Conservation (phyloP, 768 basidiomycete species). For the Sarcomyxa edulis region DNA sequence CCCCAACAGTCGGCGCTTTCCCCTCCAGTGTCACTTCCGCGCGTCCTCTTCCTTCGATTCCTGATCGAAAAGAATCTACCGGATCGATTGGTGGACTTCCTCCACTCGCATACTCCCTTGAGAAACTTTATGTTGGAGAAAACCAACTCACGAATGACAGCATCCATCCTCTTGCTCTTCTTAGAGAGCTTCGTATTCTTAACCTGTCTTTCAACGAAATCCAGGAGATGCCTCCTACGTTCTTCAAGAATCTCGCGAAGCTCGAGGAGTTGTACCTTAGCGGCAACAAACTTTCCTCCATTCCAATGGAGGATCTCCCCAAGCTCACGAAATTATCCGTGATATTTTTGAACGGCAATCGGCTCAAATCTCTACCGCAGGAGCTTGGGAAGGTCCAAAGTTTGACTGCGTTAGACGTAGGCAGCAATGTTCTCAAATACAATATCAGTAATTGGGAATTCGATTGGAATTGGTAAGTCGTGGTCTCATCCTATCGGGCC, state of each 20-base stretch:
- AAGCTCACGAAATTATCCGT: constrained; percentile 61
- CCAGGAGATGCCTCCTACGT: constrained; percentile 75
- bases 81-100: constrained; percentile 31
- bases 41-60: too few species aligned
- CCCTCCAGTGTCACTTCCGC: too few species aligned
- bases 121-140: constrained; percentile 84
- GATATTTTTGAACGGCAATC: constrained; percentile 91
- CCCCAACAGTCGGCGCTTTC: neutral
- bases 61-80: constrained; percentile 41
- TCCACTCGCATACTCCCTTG: constrained; percentile 66
- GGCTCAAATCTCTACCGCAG: constrained; percentile 85
- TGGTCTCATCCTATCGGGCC: neutral
- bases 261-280: constrained; percentile 89
- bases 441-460: constrained; percentile 98
- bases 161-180: constrained; percentile 66
- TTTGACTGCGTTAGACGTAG: constrained; percentile 82
- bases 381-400: constrained; percentile 82
- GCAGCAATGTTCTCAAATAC: constrained; percentile 91
- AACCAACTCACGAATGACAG: constrained; percentile 81
- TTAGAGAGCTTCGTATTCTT: constrained; percentile 74
- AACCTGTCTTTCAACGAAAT: constrained; percentile 96
- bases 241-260: constrained; percentile 63
- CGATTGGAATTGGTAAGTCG: constrained; percentile 98
- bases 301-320: constrained; percentile 87
- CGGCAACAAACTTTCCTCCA: constrained; percentile 88